These are phyloP conservation scores for Aspergillus bombycis DNA, from an alignment of 2,329 filamentous ascomycete species.

Conservation along the genomic window DNA sequence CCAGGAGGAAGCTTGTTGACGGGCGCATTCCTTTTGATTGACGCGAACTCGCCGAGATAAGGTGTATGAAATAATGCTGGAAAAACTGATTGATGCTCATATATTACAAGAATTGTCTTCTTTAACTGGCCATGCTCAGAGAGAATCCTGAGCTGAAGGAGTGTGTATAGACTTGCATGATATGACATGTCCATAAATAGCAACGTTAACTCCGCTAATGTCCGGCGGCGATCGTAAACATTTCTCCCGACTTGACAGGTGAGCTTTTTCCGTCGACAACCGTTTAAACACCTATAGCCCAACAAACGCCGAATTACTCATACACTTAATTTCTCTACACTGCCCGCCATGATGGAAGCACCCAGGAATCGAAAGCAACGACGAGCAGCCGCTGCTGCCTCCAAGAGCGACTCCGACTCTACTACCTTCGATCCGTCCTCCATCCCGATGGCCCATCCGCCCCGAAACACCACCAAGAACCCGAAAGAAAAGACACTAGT, in stretches of 20 bases:
- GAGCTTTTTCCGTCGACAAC: conserved; percentile 9
- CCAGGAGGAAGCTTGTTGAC: not conserved
- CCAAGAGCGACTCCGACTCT: conserved; percentile 14
- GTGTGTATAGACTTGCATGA: not conserved
- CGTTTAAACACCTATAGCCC: not conserved
- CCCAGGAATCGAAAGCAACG: conserved; percentile 45
- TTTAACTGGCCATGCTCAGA: not conserved
- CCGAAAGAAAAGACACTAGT: conserved; percentile 43
- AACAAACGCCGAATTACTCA: not conserved
- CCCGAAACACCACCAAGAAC: conserved; percentile 18
- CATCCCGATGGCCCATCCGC: conserved; percentile 37
- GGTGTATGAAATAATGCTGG: too few relatives aligned
- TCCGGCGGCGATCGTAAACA: conserved; percentile 17
- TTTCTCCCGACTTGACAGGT: conserved; percentile 8
- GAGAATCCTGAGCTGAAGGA: not conserved
- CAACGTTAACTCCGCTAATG: conserved; percentile 22
- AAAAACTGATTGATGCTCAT: too few relatives aligned
- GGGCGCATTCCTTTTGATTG: too few relatives aligned
- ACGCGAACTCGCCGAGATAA: too few relatives aligned
- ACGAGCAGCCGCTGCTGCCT: conserved; percentile 33
- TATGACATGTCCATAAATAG: conserved; percentile 6
- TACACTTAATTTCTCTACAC: not conserved
- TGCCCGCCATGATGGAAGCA: conserved; percentile 26
- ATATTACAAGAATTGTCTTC: too few relatives aligned
- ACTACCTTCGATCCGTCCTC: conserved; percentile 34